Evolutionary conservation across 805 yeast species (phyloP).

Genomic region (Teunomyces gatunensis): DNA sequence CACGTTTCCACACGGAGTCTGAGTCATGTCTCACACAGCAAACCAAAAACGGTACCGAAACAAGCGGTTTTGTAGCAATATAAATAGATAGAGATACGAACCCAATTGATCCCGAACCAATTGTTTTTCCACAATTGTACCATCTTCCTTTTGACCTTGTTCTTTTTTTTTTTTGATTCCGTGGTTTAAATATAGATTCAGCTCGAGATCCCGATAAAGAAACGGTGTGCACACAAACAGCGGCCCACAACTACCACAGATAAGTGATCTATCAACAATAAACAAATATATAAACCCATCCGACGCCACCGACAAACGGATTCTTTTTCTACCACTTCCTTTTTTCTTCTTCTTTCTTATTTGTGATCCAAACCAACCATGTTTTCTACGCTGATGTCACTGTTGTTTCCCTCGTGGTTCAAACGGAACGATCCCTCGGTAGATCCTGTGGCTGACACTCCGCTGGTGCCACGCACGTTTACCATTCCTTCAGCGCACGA

Average conservation of each 20-base stretch:
- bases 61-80: neutral
- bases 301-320: neutral
- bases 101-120: too few relatives aligned
- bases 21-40: too few relatives aligned
- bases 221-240: neutral
- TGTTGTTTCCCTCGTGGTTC: slow-evolving; percentile 13
- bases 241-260: slow-evolving; percentile 6
- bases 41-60: too few relatives aligned
- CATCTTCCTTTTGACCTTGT: neutral
- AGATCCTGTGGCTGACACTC: slow-evolving; percentile 4
- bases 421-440: slow-evolving; percentile 8
- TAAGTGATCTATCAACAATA: slow-evolving; percentile 5
- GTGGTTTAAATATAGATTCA: neutral
- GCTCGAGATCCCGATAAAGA: slow-evolving; percentile 3
- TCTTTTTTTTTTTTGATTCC: neutral
- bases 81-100: neutral
- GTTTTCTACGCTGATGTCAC: slow-evolving; percentile 10
- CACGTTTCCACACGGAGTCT: too few relatives aligned
- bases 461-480: slow-evolving; percentile 25
- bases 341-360: neutral
- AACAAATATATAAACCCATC: slow-evolving; percentile 6
- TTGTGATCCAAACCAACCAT: slow-evolving; percentile 3
- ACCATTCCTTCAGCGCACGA: slow-evolving; percentile 25
- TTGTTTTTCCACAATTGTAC: neutral
- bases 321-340: neutral